Percentiles rank a stretch among this genome's conserved stretches.
phyloP scores from a whole-genome alignment of 768 basidiomycete genomes.

The Galerina sulciceps region DNA sequence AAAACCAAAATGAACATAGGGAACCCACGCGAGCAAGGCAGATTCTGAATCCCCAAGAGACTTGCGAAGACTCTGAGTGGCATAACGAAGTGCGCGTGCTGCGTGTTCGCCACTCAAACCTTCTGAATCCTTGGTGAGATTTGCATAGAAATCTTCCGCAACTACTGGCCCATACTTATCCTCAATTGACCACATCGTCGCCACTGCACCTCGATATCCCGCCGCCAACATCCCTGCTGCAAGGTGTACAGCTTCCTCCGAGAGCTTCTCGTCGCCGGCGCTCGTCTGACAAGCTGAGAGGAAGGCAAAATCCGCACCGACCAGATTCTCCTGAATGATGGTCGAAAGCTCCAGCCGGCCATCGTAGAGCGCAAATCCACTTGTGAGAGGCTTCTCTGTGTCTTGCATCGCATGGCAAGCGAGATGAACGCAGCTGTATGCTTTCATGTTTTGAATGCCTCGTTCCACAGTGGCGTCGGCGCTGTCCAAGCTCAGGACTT shows the following conservation, averaged over 20 bases:
- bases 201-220: slow-evolving; percentile 13
- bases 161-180: slow-evolving; percentile 1
- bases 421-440: not conserved
- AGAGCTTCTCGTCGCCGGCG: not conserved
- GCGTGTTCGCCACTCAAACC: slow-evolving; percentile 5
- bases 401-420: slow-evolving; percentile 10
- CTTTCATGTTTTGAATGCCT: not conserved
- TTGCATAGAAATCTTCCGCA: not conserved
- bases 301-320: slow-evolving; percentile 4
- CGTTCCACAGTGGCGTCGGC: not conserved
- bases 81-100: not conserved
- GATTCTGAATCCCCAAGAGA: not conserved
- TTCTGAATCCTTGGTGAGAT: not conserved
- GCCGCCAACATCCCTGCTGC: slow-evolving; percentile 16
- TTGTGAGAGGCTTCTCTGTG: not conserved
- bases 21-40: slow-evolving; percentile 3
- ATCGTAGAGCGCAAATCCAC: not conserved
- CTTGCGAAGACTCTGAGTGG: not conserved
- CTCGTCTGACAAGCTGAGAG: slow-evolving; percentile 8
- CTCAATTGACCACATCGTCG: slow-evolving; percentile 16
- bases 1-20: slow-evolving; percentile 6
- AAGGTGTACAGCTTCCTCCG: slow-evolving; percentile 10
- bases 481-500: not conserved
- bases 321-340: not conserved
- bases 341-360: not conserved